Conservation (phyloP, 805 yeast species). For the Candida rishiriensis region DNA sequence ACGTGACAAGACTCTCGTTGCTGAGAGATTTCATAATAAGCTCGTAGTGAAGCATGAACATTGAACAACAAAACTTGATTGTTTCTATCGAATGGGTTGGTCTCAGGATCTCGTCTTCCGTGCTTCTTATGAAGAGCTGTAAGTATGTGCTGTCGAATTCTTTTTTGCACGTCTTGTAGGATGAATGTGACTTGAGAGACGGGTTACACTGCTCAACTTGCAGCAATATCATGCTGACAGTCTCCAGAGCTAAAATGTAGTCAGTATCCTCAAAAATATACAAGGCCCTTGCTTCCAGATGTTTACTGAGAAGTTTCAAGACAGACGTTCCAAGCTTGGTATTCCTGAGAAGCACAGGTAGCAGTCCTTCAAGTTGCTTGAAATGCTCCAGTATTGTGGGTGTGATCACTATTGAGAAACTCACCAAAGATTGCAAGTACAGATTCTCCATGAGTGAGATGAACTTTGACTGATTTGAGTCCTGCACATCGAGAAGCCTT, state of each 20-base stretch:
- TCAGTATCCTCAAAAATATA: slow-evolving; percentile 8
- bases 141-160: slow-evolving; percentile 17
- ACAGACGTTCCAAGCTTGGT: background rate
- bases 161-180: slow-evolving; percentile 10
- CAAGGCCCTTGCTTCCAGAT: slow-evolving; percentile 6
- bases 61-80: slow-evolving; percentile 20
- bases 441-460: slow-evolving; percentile 7
- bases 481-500: slow-evolving; percentile 5
- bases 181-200: background rate
- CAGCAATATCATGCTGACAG: slow-evolving; percentile 1
- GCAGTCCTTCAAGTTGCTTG: slow-evolving; percentile 20
- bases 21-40: slow-evolving; percentile 7
- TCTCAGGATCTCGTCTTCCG: slow-evolving; percentile 5
- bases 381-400: slow-evolving; percentile 28
- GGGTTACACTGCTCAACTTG: slow-evolving; percentile 1
- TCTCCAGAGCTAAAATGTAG: slow-evolving; percentile 4
- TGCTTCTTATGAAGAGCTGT: slow-evolving; percentile 8
- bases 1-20: slow-evolving; percentile 6
- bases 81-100: slow-evolving; percentile 1
- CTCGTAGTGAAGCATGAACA: slow-evolving; percentile 18
- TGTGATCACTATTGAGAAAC: slow-evolving; percentile 19
- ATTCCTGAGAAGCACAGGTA: slow-evolving; percentile 5
- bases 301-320: slow-evolving; percentile 4
- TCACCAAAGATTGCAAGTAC: slow-evolving; percentile 1
- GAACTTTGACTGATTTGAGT: background rate